Base-by-base conservation (phyloP, 139 green algal genomes). In the Coccomyxa sp. region DNA sequence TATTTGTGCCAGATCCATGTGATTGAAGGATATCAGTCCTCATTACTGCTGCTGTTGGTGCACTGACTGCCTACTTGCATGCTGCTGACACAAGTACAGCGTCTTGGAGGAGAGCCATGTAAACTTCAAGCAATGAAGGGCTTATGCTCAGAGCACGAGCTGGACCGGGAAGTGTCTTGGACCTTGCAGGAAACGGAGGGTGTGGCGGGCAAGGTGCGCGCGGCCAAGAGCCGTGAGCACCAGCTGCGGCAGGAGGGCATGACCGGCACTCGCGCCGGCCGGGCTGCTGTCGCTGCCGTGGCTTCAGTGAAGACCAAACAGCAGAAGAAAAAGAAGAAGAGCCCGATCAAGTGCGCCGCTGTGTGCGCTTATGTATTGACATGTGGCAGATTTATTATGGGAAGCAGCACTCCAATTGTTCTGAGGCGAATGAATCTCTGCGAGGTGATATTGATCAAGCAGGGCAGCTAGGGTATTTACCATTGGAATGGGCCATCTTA, bases 171-270 rank as follows among this genome's bases (percentile, higher is more conserved):
- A 25, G 18, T 4, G 18, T 25, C 9, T 28, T 71, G 18, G 63
- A 21, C 63, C 63, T 71, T 60, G 67, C 80, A 92, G 80, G 84
- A 89, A 81, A 82, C 76, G 60, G 82, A 79, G 82, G 88, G 83
- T 67, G 83, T 30, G 32, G 63, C 1, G 0, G 84, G 88, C 83
- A 82, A 71, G 31, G 88, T 93, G 45, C 85, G 85, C n/a, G 87
- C 87, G 32, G 83, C 89, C 58, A 97, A 93, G 81, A 84, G 88
- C 0, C 78, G 87, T 25, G 86, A 93, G 81, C 58, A 77, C 27
- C 79, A 92, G 81, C 80, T 94, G 81, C 84, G 88, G 80, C 66
- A 91, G 85, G 83, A 94, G 81, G 94, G 94, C 17, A 78, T 97
- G 58, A 79, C 86, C 0, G 82, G 87, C 0, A 80, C 76, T 60